Percentiles rank a stretch among this genome's conserved stretches.
Evolutionary conservation across 768 basidiomycete species (phyloP).

Genomic region (Paxillus ammoniavirescens): DNA sequence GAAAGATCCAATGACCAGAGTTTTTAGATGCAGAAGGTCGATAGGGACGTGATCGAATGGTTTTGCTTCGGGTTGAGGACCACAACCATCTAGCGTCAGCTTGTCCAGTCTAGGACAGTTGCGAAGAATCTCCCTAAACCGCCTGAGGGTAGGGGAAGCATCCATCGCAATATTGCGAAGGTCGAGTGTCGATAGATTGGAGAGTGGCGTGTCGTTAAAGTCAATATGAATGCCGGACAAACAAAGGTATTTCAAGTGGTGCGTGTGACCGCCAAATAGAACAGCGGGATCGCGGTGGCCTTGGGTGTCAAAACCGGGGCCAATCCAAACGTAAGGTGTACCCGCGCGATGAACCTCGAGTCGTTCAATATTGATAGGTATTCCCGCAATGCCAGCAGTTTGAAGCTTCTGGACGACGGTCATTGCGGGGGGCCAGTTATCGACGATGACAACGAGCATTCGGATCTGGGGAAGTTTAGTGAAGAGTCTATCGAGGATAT

Average conservation of each 20-base stretch:
- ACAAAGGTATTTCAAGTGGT: slow-evolving; percentile 48
- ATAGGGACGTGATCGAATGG: slow-evolving; percentile 38
- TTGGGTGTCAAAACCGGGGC: slow-evolving; percentile 38
- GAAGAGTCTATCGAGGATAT: slow-evolving; percentile 51
- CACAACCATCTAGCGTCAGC: slow-evolving; percentile 62
- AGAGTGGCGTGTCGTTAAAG: slow-evolving; percentile 48
- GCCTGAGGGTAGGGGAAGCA: slow-evolving; percentile 45
- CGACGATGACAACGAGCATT: slow-evolving; percentile 55
- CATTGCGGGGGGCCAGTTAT: slow-evolving; percentile 53
- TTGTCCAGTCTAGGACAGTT: slow-evolving; percentile 50
- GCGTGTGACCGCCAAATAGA: slow-evolving; percentile 50
- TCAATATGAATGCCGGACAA: slow-evolving; percentile 62
- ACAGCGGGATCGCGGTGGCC: slow-evolving; percentile 36
- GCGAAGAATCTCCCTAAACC: slow-evolving; percentile 53
- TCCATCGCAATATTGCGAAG: slow-evolving; percentile 59
- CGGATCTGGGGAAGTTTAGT: slow-evolving; percentile 56
- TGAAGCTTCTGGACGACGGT: slow-evolving; percentile 50
- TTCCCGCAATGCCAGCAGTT: slow-evolving; percentile 30
- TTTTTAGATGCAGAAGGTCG: slow-evolving; percentile 46
- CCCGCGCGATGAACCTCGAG: slow-evolving; percentile 66
- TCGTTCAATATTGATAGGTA: slow-evolving; percentile 50
- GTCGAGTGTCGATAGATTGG: slow-evolving; percentile 63
- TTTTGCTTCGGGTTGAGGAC: slow-evolving; percentile 40
- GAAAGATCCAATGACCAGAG: slow-evolving; percentile 58
- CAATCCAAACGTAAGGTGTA: slow-evolving; percentile 44